phyloP scores from a whole-genome alignment of 1,284 basidiomycete species.

The Irpex rosettiformis region DNA sequence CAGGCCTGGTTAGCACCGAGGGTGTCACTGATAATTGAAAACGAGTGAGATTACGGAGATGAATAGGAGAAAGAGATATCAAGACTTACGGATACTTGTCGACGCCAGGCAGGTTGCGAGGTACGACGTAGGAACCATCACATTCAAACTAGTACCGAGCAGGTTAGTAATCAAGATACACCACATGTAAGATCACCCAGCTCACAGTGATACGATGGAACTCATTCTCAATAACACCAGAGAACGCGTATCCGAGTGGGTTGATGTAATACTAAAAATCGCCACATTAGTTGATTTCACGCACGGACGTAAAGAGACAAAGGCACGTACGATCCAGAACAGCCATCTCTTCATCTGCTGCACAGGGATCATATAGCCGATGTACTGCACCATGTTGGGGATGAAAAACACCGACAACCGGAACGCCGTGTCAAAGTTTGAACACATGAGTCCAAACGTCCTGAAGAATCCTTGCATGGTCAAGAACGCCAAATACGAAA shows the following conservation, averaged over 20 bases:
- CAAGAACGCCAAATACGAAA: slow-evolving; percentile 58
- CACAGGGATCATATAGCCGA: slow-evolving; percentile 73
- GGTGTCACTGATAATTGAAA: slow-evolving; percentile 25
- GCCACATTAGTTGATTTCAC: not conserved
- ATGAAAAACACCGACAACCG: slow-evolving; percentile 59
- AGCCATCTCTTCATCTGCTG: slow-evolving; percentile 84
- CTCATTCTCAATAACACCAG: slow-evolving; percentile 80
- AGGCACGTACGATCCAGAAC: slow-evolving; percentile 71
- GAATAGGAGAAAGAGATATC: slow-evolving; percentile 2
- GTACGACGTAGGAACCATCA: not conserved
- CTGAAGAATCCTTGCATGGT: slow-evolving; percentile 76
- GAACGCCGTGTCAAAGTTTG: slow-evolving; percentile 65
- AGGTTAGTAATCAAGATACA: not conserved
- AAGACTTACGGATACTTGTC: slow-evolving; percentile 48
- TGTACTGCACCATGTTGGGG: slow-evolving; percentile 61
- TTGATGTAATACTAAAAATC: slow-evolving; percentile 63
- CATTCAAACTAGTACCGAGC: not conserved
- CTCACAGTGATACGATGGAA: slow-evolving; percentile 67
- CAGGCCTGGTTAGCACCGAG: slow-evolving; percentile 68
- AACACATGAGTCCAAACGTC: slow-evolving; percentile 61
- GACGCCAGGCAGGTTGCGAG: not conserved
- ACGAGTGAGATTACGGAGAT: not conserved
- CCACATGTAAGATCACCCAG: slow-evolving; percentile 42
- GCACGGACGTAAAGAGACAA: not conserved
- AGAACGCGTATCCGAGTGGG: slow-evolving; percentile 77